A percentile compares a stretch with the other conserved stretches of the same genome.
These are phyloP conservation scores for Lupinus albus DNA, from an alignment of 306 rosid species.

Conservation along the genomic window DNA sequence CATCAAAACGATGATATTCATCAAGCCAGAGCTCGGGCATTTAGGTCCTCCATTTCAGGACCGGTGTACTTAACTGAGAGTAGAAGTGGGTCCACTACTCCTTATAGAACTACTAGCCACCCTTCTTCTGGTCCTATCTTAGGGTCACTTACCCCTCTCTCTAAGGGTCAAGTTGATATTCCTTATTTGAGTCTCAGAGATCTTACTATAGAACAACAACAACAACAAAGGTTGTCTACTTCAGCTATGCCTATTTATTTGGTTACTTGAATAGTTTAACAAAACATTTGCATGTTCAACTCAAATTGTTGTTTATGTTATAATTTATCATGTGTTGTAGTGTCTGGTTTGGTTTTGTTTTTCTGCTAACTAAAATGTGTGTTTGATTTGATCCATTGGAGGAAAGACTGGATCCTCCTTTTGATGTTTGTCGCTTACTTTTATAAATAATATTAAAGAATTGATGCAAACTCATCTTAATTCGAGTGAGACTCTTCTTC, in stretches of 20 bases:
- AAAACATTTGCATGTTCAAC: too few species aligned
- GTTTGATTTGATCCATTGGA: conserved; percentile 39
- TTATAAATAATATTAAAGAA: background rate
- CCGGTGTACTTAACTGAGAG: conserved; percentile 82
- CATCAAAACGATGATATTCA: conserved; percentile 59
- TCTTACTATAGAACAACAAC: conserved; percentile 71
- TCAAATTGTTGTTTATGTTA: background rate
- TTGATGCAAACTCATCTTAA: too few species aligned
- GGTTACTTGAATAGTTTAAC: conserved; percentile 54
- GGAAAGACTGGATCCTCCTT: conserved; percentile 48
- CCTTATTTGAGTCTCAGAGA: conserved; percentile 89
- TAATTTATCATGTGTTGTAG: background rate
- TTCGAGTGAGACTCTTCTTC: too few species aligned
- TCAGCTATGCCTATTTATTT: conserved; percentile 83
- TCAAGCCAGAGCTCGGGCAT: conserved; percentile 72
- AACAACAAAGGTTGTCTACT: conserved; percentile 65
- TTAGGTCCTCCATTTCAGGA: conserved; percentile 78
- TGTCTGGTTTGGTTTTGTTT: background rate
- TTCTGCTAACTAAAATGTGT: conserved; percentile 27
- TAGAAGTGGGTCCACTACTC: conserved; percentile 68
- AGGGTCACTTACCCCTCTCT: conserved; percentile 58
- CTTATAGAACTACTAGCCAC: conserved; percentile 54
- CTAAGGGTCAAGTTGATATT: conserved; percentile 50
- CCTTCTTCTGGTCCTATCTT: conserved; percentile 75
- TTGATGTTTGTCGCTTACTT: conserved; percentile 43